Evolutionary conservation across 495 filamentous ascomycete genomes (phyloP).

Genomic region (Neurospora hispaniola): DNA sequence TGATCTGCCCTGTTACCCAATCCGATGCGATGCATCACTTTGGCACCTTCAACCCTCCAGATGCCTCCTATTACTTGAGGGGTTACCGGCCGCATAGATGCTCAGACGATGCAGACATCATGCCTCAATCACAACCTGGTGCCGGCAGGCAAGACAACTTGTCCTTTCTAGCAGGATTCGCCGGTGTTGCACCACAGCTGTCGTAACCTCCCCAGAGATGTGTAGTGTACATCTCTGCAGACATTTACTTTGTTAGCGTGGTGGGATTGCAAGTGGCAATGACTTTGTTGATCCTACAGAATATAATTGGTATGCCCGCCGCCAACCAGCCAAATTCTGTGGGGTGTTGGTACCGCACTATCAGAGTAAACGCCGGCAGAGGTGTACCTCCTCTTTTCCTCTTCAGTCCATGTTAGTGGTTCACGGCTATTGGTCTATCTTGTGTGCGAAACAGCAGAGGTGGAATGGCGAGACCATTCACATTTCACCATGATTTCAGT

Average conservation of each 20-base stretch:
- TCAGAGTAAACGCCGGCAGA: no score
- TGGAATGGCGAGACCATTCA: not conserved
- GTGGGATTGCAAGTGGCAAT: no score
- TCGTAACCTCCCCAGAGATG: not conserved
- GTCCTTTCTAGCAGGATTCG: not conserved
- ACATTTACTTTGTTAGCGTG: no score
- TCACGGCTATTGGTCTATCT: not conserved
- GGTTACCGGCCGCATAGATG: not conserved
- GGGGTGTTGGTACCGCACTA: no score
- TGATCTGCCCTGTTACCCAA: not conserved
- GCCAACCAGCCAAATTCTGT: no score
- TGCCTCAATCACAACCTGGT: not conserved
- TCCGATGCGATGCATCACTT: not conserved
- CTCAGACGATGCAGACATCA: not conserved
- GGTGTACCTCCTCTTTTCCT: not conserved
- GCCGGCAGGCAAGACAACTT: not conserved
- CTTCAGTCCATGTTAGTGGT: not conserved
- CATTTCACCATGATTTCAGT: not conserved
- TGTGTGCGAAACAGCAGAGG: not conserved
- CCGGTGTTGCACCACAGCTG: not conserved
- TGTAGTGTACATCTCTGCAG: no score
- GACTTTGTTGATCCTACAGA: no score
- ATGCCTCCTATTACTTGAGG: not conserved
- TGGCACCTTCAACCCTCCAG: not conserved
- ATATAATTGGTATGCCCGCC: no score